Conservation (phyloP, 768 basidiomycete genomes). For the Kwoniella sp. region DNA sequence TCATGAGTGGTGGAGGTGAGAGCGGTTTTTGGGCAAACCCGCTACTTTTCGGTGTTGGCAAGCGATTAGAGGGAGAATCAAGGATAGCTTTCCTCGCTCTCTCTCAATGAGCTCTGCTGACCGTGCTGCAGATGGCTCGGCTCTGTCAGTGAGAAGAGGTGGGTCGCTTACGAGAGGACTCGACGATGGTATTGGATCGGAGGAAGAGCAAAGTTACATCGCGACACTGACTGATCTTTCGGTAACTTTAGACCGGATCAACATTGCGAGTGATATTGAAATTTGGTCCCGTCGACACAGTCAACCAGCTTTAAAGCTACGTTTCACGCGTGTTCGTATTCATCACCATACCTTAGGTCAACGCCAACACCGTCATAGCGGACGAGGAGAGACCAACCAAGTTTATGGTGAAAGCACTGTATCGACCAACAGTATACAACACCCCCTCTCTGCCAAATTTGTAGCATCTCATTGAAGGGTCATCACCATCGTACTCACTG, state of each 20-base stretch:
- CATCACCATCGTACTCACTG: too few species aligned
- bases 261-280: neutral
- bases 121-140: too few species aligned
- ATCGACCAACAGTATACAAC: too few species aligned
- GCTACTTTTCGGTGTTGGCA: too few species aligned
- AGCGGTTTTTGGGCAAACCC: neutral
- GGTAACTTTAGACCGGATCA: neutral
- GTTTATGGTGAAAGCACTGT: too few species aligned
- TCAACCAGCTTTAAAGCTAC: conserved; percentile 1
- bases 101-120: too few species aligned
- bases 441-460: too few species aligned
- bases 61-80: neutral
- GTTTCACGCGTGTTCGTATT: neutral
- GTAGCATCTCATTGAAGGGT: too few species aligned
- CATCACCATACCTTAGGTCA: neutral
- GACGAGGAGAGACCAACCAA: neutral
- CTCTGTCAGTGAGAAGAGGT: too few species aligned
- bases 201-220: conserved; percentile 1
- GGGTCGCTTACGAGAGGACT: too few species aligned
- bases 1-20: neutral
- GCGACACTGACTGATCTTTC: conserved; percentile 7
- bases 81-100: neutral
- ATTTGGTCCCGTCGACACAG: conserved; percentile 22
- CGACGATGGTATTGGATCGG: too few species aligned
- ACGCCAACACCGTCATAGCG: neutral